Base-by-base conservation (phyloP, 2,329 filamentous ascomycete species). In the Aspergillus tubingensis region DNA sequence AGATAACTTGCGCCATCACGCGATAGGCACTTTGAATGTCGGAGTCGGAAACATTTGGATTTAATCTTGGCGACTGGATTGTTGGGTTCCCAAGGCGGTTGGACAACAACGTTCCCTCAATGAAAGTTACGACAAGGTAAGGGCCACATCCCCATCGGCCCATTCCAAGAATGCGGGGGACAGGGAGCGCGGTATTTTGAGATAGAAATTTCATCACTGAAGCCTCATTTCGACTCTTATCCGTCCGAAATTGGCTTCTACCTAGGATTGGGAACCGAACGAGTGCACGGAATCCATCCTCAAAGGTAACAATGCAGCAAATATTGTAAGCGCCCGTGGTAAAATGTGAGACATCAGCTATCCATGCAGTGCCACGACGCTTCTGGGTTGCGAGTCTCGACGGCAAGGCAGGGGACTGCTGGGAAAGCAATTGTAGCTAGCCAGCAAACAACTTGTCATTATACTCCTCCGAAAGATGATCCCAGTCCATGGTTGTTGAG, bases 201-300 rank as follows among this genome's bases (percentile, higher is more conserved):
- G 47, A 36, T 25, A 57, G 44, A 15, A 51, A 52, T 5, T 25
- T 25, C 55, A 57, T 57, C 2, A 57, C 55, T 6, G 55, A 44
- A 6, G 43, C 19, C 19, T 57, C 55, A 25, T 57, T 51, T 8
- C 32, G 3, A 13, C 11, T 30, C 27, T 43, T 51, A 8, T 57
- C 55, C 15, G 32, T 21, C 32, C 32, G 19, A 36, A 50, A 41
- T 1, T 15, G 27, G 19, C 27, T 51, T 4, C 55, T 19, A 23
- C 32, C 55, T 3, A 49, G 55, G 13, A 51, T 43, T 32, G 55
- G 55, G 17, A 57, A 57, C 32, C 55, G 36, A 23, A 57, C 32
- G 8, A 51, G 27, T 27, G 36, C 55, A 13, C 32, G 32, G 30
- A 30, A 38, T 13, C 36, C 55, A 50, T 57, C 55, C 2, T 51